Conservation (phyloP, 164 flowering plant genomes). For the Platanus orientalis region DNA sequence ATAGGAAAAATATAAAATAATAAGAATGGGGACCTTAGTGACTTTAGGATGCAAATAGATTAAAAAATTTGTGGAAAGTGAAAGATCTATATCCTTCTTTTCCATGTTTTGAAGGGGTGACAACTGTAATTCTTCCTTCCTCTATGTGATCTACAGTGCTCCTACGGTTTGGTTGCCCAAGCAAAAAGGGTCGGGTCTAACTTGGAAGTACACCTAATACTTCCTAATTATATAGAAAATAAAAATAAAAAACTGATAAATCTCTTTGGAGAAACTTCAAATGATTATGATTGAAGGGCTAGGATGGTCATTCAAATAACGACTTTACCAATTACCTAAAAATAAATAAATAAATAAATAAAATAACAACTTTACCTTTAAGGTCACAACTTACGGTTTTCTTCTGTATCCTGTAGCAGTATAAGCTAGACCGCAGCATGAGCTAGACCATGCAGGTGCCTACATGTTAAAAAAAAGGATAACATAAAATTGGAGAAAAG, state of each 20-base stretch:
- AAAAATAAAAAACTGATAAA: not conserved
- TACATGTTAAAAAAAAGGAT: conserved; percentile 33
- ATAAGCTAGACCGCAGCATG: conserved; percentile 70
- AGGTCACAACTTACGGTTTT: conserved; percentile 95
- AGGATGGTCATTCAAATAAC: not conserved
- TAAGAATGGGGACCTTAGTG: conserved; percentile 11
- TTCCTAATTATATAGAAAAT: conserved; percentile 57
- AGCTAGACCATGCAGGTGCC: no score
- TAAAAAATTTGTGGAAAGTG: conserved; percentile 62
- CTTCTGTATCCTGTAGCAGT: conserved; percentile 96
- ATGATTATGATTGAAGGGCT: not conserved
- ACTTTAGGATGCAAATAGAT: conserved; percentile 72
- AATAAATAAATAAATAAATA: no score
- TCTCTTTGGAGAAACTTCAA: not conserved
- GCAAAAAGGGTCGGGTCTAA: conserved; percentile 57
- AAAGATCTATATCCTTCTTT: conserved; percentile 57
- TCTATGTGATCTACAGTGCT: conserved; percentile 44
- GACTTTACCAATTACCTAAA: no score
- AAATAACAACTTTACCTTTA: conserved; percentile 55
- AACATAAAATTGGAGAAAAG: conserved; percentile 2
- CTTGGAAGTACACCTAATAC: conserved; percentile 85
- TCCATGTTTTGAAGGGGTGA: conserved; percentile 45
- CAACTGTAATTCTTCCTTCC: conserved; percentile 38
- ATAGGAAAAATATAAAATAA: no score
- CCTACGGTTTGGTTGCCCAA: conserved; percentile 29